A percentile compares a stretch with the other conserved stretches of the same genome.
phyloP scores from a whole-genome alignment of 2,329 filamentous ascomycete species.

The Pseudocercospora vitis region DNA sequence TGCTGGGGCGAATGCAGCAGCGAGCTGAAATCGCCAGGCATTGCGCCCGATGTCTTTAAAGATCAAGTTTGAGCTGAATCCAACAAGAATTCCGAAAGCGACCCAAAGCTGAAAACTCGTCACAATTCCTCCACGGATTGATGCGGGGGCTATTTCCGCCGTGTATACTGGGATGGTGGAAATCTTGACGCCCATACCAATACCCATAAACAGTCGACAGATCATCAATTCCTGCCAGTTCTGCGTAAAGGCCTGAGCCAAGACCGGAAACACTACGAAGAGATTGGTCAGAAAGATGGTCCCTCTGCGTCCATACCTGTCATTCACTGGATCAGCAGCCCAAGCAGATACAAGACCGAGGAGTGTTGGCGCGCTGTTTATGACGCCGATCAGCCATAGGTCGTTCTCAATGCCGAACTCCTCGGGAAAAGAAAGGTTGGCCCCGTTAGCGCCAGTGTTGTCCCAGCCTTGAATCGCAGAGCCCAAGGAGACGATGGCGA shows the following conservation, averaged over 20 bases:
- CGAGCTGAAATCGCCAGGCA: slow-evolving; percentile 62
- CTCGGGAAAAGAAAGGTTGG: slow-evolving; percentile 33
- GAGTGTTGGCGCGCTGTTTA: slow-evolving; percentile 53
- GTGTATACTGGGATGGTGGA: slow-evolving; percentile 43
- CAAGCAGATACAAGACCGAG: slow-evolving; percentile 40
- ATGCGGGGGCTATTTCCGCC: slow-evolving; percentile 46
- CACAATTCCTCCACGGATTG: slow-evolving; percentile 45
- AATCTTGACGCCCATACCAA: slow-evolving; percentile 49
- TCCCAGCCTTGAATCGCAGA: slow-evolving; percentile 34
- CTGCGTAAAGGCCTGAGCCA: slow-evolving; percentile 60
- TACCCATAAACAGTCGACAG: slow-evolving; percentile 68
- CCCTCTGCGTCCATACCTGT: slow-evolving; percentile 36
- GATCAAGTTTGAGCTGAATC: slow-evolving; percentile 59
- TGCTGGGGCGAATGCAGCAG: slow-evolving; percentile 65
- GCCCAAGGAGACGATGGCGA: slow-evolving; percentile 26
- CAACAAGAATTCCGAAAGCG: slow-evolving; percentile 64
- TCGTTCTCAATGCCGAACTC: slow-evolving; percentile 29
- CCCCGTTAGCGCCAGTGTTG: slow-evolving; percentile 36
- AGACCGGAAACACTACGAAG: slow-evolving; percentile 63
- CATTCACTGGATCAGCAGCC: slow-evolving; percentile 53
- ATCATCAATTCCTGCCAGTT: slow-evolving; percentile 71
- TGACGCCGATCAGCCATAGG: slow-evolving; percentile 42
- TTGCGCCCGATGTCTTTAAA: slow-evolving; percentile 56
- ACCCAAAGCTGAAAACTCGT: slow-evolving; percentile 44
- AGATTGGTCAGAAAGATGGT: slow-evolving; percentile 41